phyloP scores from a whole-genome alignment of 345 rosid species.

The Citrus inodora region DNA sequence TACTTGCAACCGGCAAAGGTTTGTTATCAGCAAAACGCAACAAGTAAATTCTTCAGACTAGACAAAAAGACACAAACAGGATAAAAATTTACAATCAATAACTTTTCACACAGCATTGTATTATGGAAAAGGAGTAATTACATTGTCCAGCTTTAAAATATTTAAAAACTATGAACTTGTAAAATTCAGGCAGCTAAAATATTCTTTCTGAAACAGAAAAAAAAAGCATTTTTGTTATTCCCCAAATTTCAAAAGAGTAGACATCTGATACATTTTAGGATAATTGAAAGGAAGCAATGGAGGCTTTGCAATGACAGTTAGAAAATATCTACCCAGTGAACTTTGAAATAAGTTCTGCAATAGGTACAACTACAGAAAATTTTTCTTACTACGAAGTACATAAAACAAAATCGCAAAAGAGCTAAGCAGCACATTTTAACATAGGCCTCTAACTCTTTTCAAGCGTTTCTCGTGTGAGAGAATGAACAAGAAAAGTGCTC shows the following conservation, averaged over 20 bases:
- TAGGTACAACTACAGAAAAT: not conserved
- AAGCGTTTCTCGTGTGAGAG: too few species aligned
- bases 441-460: not conserved
- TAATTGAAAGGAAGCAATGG: not conserved
- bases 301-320: not conserved
- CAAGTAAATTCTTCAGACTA: not conserved
- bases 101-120: not conserved
- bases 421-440: not conserved
- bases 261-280: not conserved
- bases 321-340: not conserved
- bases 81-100: not conserved
- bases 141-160: not conserved
- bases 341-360: not conserved
- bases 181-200: not conserved
- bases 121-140: not conserved
- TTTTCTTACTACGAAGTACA: not conserved
- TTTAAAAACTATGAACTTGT: not conserved
- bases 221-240: not conserved
- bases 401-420: not conserved
- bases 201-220: not conserved
- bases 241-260: not conserved
- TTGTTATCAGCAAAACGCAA: constrained; percentile 9
- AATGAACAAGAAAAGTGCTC: not conserved
- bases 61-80: not conserved
- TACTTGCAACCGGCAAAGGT: constrained; percentile 23